Evolutionary conservation across 2,329 filamentous ascomycete species (phyloP).

Genomic region (Fusarium haematococcum): DNA sequence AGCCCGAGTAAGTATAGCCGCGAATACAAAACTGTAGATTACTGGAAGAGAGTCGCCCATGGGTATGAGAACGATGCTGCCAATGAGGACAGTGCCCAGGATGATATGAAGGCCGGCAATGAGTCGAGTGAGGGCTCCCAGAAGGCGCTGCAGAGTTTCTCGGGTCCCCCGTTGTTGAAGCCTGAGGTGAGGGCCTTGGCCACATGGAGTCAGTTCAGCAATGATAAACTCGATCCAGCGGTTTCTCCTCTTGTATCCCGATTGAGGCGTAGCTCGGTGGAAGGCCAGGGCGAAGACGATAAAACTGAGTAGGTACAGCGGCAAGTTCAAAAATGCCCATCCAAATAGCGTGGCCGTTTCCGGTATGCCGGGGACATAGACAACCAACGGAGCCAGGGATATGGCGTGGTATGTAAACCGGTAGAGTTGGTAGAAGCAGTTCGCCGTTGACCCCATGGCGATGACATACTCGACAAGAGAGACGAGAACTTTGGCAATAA

Average conservation of each 20-base stretch:
- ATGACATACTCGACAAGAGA: slow-evolving; percentile 18
- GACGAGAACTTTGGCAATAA: slow-evolving; percentile 13
- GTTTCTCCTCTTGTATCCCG: background rate
- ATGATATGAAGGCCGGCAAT: slow-evolving; percentile 22
- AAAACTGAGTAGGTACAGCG: slow-evolving; percentile 22
- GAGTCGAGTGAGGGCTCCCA: slow-evolving; percentile 4
- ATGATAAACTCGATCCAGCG: background rate
- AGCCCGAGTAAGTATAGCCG: slow-evolving; percentile 13
- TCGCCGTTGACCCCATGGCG: slow-evolving; percentile 7
- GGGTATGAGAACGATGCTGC: slow-evolving; percentile 20
- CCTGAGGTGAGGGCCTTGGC: slow-evolving; percentile 4
- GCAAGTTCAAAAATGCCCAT: slow-evolving; percentile 21
- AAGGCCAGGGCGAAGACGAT: slow-evolving; percentile 20
- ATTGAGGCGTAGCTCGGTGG: background rate
- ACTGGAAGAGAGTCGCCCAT: slow-evolving; percentile 22
- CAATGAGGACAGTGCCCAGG: slow-evolving; percentile 18
- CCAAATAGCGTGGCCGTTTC: slow-evolving; percentile 26
- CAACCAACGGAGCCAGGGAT: slow-evolving; percentile 15
- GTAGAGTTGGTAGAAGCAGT: slow-evolving; percentile 21
- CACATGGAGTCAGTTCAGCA: slow-evolving; percentile 20
- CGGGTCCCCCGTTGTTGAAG: slow-evolving; percentile 2
- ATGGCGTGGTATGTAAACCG: slow-evolving; percentile 17
- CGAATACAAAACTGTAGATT: slow-evolving; percentile 25
- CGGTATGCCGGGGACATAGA: slow-evolving; percentile 9
- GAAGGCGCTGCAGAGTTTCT: background rate